These are phyloP conservation scores for Lasiosphaeria miniovina DNA, from an alignment of 495 filamentous ascomycete species.

Conservation along the genomic window DNA sequence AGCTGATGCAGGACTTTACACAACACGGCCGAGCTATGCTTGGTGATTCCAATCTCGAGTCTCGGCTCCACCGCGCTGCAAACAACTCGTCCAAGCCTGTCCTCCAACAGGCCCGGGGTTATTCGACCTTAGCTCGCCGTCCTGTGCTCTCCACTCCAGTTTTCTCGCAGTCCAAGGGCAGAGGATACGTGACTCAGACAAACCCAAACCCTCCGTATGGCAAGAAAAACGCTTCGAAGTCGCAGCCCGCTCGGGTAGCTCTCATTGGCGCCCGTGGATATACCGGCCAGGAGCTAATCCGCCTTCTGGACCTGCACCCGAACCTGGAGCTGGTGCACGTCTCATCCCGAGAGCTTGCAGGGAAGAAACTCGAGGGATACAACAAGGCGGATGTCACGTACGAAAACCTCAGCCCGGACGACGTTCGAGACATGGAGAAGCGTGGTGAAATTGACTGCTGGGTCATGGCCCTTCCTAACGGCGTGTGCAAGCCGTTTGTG, in stretches of 20 bases:
- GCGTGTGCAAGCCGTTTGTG: slow-evolving; percentile 93
- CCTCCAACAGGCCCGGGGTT: slow-evolving; percentile 60
- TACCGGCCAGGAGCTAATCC: slow-evolving; percentile 91
- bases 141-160: slow-evolving; percentile 22
- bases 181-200: slow-evolving; percentile 66
- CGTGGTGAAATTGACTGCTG: slow-evolving; percentile 94
- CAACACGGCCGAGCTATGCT: slow-evolving; percentile 83
- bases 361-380: slow-evolving; percentile 88
- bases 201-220: slow-evolving; percentile 99
- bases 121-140: slow-evolving; percentile 56
- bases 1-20: slow-evolving; percentile 84
- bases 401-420: slow-evolving; percentile 85
- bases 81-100: slow-evolving; percentile 44
- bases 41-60: slow-evolving; percentile 85
- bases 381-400: slow-evolving; percentile 91
- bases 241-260: slow-evolving; percentile 75
- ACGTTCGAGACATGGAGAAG: slow-evolving; percentile 86
- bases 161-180: slow-evolving; percentile 34
- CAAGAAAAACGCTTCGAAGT: slow-evolving; percentile 83
- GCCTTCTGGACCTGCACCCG: slow-evolving; percentile 85
- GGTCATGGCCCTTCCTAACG: slow-evolving; percentile 98
- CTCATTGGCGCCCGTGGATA: slow-evolving; percentile 95
- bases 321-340: slow-evolving; percentile 92
- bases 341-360: slow-evolving; percentile 89
- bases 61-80: slow-evolving; percentile 74